Evolutionary conservation across 1,139 yeast genomes (phyloP), one percentile per base, ranked within the genome.

Genomic region (Debaryomyces fabryi): DNA sequence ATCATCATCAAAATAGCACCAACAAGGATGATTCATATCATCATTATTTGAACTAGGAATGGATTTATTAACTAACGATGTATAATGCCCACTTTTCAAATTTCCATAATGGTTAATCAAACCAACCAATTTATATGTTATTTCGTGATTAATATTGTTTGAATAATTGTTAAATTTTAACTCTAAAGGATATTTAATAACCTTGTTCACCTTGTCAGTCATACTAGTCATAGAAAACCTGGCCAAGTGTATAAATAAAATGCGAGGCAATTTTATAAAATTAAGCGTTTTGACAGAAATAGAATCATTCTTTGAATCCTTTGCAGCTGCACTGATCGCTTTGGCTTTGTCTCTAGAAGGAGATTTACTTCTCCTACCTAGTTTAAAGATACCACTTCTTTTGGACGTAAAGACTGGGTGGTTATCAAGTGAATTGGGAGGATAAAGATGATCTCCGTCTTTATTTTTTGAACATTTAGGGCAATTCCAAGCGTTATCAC

Each of bases 401-500:
- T 62, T 62, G 23, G 56, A 58, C 16, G 67, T 60, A 57, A 75
- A 68, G 16, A 76, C 75, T 18, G 77, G 77, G 54, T 72, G 76
- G 44, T 59, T 59, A 45, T 72, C 77, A 33, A 72, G 59, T 2
- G 61, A 56, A 42, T 30, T 40, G 4, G 49, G 29, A 6, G 44
- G 29, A 2, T 29, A 18, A 23, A 32, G 23, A n/a, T 34, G 51
- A 25, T 54, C 61, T 38, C 54, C 58, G n/a, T 55, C 58, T 15
- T 53, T 51, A 37, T 50, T 63, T 40, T 72, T 69, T 39, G 78
- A 72, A 68, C 95, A 87, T 47, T 77, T 76, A 1, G 93, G 89
- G 67, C 95, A 87, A 52, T 81, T 76, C 95, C 95, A 87, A 7
- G 88, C 86, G 64, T 87, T 85, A 27, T 86, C 91, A 15, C 88